Percentiles rank a stretch among this genome's conserved stretches.
phyloP scores from a whole-genome alignment of 2,329 filamentous ascomycete genomes.

The Colletotrichum destructivum region DNA sequence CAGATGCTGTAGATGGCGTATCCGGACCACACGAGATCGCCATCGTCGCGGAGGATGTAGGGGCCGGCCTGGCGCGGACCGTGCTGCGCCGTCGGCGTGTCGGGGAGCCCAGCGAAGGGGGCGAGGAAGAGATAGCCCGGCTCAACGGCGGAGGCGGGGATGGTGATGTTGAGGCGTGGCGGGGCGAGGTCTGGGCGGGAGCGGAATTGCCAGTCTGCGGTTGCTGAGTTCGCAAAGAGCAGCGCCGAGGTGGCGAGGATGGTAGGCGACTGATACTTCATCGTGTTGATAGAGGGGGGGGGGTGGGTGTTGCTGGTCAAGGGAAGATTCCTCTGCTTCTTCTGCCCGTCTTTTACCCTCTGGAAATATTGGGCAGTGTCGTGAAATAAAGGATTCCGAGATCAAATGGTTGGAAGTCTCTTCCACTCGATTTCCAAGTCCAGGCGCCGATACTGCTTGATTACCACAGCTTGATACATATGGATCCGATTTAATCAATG shows the following conservation, averaged over 20 bases:
- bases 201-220: conserved; percentile 42
- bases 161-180: conserved; percentile 58
- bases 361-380: background rate
- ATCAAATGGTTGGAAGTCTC: background rate
- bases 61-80: conserved; percentile 67
- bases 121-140: conserved; percentile 62
- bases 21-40: conserved; percentile 71
- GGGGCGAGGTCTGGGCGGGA: conserved; percentile 50
- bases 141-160: conserved; percentile 57
- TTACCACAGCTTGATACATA: background rate
- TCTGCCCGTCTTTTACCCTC: background rate
- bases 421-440: background rate
- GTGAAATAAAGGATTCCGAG: background rate
- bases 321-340: conserved; percentile 25
- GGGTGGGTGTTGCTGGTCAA: background rate
- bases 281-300: background rate
- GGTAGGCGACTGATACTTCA: conserved; percentile 3
- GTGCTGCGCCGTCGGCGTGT: conserved; percentile 53
- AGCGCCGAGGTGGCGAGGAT: background rate
- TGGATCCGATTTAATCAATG: background rate
- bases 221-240: conserved; percentile 13
- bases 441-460: background rate
- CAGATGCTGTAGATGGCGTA: conserved; percentile 67
- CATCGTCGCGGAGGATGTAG: conserved; percentile 69
- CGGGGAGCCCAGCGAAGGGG: conserved; percentile 54